Base-by-base conservation (phyloP, 1,284 basidiomycete species). In the Cerioporus squamosus region DNA sequence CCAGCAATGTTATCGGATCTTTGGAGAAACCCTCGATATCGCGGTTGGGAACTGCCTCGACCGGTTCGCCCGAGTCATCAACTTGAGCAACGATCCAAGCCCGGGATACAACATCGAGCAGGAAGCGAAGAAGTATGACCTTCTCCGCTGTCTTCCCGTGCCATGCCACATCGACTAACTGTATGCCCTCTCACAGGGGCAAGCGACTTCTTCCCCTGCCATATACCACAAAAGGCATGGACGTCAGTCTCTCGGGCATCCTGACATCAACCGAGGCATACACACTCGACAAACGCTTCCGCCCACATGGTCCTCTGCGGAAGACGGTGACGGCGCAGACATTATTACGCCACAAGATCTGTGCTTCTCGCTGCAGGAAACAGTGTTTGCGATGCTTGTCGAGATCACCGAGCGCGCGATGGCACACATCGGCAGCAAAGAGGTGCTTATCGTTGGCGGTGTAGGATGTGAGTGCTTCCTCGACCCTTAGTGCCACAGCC, bases 41-140 rank as follows among this genome's bases (percentile, higher is more conserved):
- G 97, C 97, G 10, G 96, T 99, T 24, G 97, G 97, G 31, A 99
- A 99, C 75, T 99, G 97, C 72, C 81, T 99, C 24, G 97, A 99
- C 75, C 87, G 97, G 3, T 99, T 99, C 70, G 97, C 97, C 0
- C 81, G 97, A 29, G 94, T 97, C n/a, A 95, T 99, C 57, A 91
- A 94, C 58, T 78, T 99, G 40, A 91, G 91, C 69, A 99, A 99
- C 70, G 97, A 97, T 72, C 97, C 97, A 1, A 93, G 86, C 69
- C 97, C 97, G 0, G 97, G 97, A n/a, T 96, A 95, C 70, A 99
- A 99, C 70, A 99, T 99, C 64, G 97, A 99, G 72, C 91, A 94
- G 72, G 90, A 93, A 71, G 97, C 97, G 0, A 96, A 93, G 75
- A 90, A 86, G 93, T 95, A 10, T 10, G 33, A 3, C 33, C 33